Evolutionary conservation across 805 yeast species (phyloP).

Genomic region (Schizosaccharomyces cryophilus): DNA sequence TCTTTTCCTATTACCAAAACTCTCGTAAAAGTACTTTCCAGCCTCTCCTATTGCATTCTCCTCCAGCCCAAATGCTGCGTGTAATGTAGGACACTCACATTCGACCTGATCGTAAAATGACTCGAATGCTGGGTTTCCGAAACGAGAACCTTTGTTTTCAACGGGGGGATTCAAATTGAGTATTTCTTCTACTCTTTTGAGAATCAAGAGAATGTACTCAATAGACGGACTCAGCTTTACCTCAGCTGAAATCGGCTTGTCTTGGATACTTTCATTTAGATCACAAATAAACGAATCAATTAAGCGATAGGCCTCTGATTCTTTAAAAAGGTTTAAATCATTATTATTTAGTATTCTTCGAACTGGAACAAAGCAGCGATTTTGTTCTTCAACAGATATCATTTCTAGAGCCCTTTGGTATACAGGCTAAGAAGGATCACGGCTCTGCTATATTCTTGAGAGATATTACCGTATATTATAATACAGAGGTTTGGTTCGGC

Average conservation of each 20-base stretch:
- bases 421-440: neutral
- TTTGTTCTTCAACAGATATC: neutral
- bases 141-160: conserved; percentile 45
- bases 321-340: neutral
- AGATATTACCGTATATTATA: too few relatives aligned
- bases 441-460: neutral
- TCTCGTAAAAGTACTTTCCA: conserved; percentile 33
- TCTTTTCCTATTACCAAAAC: conserved; percentile 66
- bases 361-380: neutral
- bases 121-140: conserved; percentile 75
- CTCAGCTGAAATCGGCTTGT: conserved; percentile 7
- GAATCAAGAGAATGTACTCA: conserved; percentile 1
- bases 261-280: conserved; percentile 12
- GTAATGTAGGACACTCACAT: conserved; percentile 8
- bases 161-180: conserved; percentile 41
- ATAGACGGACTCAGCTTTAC: neutral
- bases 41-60: conserved; percentile 22
- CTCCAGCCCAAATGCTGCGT: neutral
- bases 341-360: neutral
- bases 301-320: neutral
- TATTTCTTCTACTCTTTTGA: conserved; percentile 23
- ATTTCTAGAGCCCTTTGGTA: neutral
- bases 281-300: conserved; percentile 6
- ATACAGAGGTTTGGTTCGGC: too few relatives aligned
- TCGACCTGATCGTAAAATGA: conserved; percentile 51